Conservation (phyloP, 192 early-diverging fungal genomes). For the Coemansia aciculifera region DNA sequence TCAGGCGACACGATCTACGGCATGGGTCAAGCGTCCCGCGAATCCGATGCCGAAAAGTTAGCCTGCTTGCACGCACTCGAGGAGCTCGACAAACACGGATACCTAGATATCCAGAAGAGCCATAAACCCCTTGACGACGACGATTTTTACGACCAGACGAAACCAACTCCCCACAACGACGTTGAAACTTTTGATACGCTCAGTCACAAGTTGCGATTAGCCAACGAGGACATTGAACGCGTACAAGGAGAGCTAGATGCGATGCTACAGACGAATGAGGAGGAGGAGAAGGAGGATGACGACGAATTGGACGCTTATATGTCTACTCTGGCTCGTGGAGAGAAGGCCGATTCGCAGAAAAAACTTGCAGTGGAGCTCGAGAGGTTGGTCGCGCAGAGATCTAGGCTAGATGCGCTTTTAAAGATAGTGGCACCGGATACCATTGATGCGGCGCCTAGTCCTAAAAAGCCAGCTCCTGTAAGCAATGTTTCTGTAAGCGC, state of each 20-base stretch:
- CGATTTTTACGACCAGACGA: constrained; percentile 62
- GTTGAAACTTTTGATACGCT: constrained; percentile 72
- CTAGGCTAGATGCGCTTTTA: constrained; percentile 18
- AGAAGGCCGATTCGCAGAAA: constrained; percentile 43
- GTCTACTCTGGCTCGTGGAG: constrained; percentile 53
- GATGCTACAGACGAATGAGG: background rate
- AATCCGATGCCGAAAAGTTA: constrained; percentile 62
- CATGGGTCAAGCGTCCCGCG: constrained; percentile 6
- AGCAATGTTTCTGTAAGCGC: too few species aligned
- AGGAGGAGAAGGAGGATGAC: constrained; percentile 26
- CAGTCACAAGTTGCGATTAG: constrained; percentile 26
- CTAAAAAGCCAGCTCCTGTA: background rate
- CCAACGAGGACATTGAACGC: constrained; percentile 40
- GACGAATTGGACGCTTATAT: constrained; percentile 72
- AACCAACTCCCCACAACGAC: constrained; percentile 18
- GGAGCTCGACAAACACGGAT: constrained; percentile 58
- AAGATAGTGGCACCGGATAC: constrained; percentile 35
- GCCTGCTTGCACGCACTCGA: constrained; percentile 67
- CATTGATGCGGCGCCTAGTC: background rate
- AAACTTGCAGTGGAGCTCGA: constrained; percentile 49
- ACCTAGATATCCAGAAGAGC: constrained; percentile 31
- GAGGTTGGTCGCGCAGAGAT: constrained; percentile 52
- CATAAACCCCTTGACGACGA: constrained; percentile 55
- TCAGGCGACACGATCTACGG: constrained; percentile 20
- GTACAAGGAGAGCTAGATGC: constrained; percentile 12